Evolutionary conservation across 495 filamentous ascomycete species (phyloP), one percentile per base, ranked within the genome.

Genomic region (Penicillium taxi): DNA sequence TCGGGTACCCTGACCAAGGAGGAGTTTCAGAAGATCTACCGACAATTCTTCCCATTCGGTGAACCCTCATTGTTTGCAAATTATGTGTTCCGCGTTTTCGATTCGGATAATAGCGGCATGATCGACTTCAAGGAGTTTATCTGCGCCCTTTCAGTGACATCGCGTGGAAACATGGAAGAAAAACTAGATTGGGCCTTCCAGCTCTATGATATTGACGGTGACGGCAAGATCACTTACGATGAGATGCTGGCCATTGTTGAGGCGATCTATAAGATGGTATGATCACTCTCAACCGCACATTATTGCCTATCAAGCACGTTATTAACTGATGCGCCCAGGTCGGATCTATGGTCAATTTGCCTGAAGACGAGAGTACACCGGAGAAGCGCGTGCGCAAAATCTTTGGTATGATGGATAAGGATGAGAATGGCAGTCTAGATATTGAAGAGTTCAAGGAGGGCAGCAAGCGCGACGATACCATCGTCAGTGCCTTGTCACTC

Each of bases 81-180:
- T 66, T 96, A 98, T 61, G 93, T 98, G 24, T 98, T 98, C 69
- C 94, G 96, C 50, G 91, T 98, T 8, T 98, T 98, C 63, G 91
- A 98, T 59, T 81, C 86, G 44, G 91, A 98, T 66, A 89, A 94
- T 53, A 93, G 85, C 23, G 91, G 91, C 38, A 86, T 85, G 40
- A 98, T 98, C 57, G 91, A 98, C 71, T 98, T 98, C 66, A 96
- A 98, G 59, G 93, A 96, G 60, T 96, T 96, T 65, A 98, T 98
- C 64, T 96, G 93, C 67, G 93, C 91, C 14, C 67, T 98, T 28
- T 95, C 88, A 58, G 93, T 98, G 50, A 98, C 91, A 11, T 93
- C 85, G 52, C 78, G 93, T 27, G 91, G 91, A 44, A 91, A 94
- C 70, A 90, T 96, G 86, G 93, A 96, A 70, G 91, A 98, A 61